Evolutionary conservation across 257 asterid species (phyloP), one percentile per base, ranked within the genome.

Genomic region (Gynochthodes officinalis): DNA sequence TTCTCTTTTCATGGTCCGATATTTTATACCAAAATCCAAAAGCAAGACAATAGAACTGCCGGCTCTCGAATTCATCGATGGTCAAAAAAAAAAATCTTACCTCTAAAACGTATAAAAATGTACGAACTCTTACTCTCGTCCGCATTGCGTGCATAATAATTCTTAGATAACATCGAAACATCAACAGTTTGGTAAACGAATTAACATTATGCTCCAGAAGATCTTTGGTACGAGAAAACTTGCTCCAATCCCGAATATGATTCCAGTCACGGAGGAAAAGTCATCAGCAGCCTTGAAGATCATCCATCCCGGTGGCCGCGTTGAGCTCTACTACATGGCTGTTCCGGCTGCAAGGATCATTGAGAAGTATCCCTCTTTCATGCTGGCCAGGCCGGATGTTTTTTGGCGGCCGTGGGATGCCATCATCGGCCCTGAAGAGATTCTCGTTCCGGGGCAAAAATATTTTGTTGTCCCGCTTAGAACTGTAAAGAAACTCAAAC

Each of bases 321-420:
- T 78, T 5, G 96, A 90, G 73, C 69, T 55, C 71, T 78, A 82
- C 80, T 90, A 85, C 90, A 90, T 89, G 97, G 97, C 93, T 5
- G 65, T 84, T 27, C 97, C 96, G 0, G 96, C 91, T 12, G 69
- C 86, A 14, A 71, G 78, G 63, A 84, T 88, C 70, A 84, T 89
- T 16, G 90, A 87, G 0, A 85, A 90, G 69, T 71, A 90, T 81
- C 92, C 91, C 0, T 71, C 89, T 14, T 84, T 80, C 77, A 44
- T 78, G 32, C 74, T 90, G 44, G 83, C 96, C 33, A 78, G 84
- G 72, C 92, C 93, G 48, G 96, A 89, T 19, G 61, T 90, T 19
- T 90, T 89, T 48, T 68, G 74, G 4, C 71, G 83, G 80, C 97
- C 96, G 0, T 87, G 96, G 97, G 96, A 85, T 11, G 81, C 89